phyloP scores from a whole-genome alignment of 768 basidiomycete genomes.

The Lentinula lateritia region DNA sequence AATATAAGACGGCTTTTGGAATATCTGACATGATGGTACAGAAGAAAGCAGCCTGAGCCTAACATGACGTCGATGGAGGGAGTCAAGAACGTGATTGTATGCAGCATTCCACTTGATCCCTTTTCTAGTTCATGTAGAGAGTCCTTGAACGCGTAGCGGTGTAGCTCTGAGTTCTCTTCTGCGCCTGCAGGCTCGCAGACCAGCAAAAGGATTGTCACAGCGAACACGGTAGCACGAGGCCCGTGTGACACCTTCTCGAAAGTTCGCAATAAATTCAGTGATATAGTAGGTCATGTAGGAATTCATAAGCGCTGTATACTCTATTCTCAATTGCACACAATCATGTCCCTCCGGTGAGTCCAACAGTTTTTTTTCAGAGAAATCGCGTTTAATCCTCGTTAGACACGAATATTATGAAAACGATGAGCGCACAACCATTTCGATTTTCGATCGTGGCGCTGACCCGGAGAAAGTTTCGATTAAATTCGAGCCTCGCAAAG shows the following conservation, averaged over 20 bases:
- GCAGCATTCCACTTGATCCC: not conserved
- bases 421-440: constrained; percentile 66
- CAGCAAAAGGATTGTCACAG: not conserved
- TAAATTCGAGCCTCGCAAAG: constrained; percentile 60
- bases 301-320: not conserved
- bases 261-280: not conserved
- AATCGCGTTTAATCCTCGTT: not conserved
- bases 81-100: not conserved
- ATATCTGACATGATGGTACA: constrained; percentile 27
- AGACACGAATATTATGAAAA: constrained; percentile 90
- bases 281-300: not conserved
- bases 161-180: too few relatives aligned
- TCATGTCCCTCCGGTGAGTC: constrained; percentile 7
- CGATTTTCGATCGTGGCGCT: constrained; percentile 75
- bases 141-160: not conserved
- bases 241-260: constrained; percentile 5
- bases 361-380: not conserved
- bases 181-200: not conserved
- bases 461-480: constrained; percentile 60
- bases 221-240: not conserved
- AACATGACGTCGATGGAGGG: constrained; percentile 1
- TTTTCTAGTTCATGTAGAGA: not conserved
- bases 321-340: not conserved
- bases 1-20: constrained; percentile 82
- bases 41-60: not conserved